Evolutionary conservation across 441 rosid genomes (phyloP), one percentile per base, ranked within the genome.

Genomic region (Gossypium aridum): DNA sequence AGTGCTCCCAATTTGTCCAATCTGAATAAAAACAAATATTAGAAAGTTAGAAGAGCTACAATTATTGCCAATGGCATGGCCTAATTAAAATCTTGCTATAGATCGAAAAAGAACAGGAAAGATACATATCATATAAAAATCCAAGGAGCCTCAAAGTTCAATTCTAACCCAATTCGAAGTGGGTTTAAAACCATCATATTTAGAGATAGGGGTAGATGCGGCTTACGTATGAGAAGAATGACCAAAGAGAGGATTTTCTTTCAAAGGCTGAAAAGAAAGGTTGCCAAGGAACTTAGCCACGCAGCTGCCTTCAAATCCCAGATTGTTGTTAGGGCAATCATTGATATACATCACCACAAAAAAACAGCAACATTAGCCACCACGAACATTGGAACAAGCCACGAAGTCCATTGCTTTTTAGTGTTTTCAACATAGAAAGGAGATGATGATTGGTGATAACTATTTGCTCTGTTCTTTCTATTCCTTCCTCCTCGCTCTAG

Each of bases 161-260:
- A 71, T 71, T 57, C 54, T n/a, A 71, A 16, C 14, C 14, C 22
- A 68, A 25, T 25, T 43, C 34, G 54, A 79, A 16, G 22, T 19
- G 14, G 1, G 17, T 71, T 25, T 20, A 49, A 61, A 39, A 7
- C 19, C 57, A 10, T 1, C 3, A 25, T n/a, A 39, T 3, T 6
- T 6, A 26, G 69, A 59, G 10, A 64, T 47, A 22, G 12, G 19
- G 13, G 13, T 22, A 63, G 39, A 10, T 60, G 73, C 0, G 59
- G 78, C 99, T 86, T 81, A 96, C 98, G 97, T 83, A 13, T 83
- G 62, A 79, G 96, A 86, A 77, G 98, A 94, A 2, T 97, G 98
- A 43, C 99, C 99, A 79, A 96, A 87, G 26, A 94, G 87, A 84
- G 99, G 99, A 73, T 94, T 96, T 79, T 91, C 95, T 69, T 69